phyloP scores from a whole-genome alignment of 176 grass and related monocot species.

The Typha latifolia region DNA sequence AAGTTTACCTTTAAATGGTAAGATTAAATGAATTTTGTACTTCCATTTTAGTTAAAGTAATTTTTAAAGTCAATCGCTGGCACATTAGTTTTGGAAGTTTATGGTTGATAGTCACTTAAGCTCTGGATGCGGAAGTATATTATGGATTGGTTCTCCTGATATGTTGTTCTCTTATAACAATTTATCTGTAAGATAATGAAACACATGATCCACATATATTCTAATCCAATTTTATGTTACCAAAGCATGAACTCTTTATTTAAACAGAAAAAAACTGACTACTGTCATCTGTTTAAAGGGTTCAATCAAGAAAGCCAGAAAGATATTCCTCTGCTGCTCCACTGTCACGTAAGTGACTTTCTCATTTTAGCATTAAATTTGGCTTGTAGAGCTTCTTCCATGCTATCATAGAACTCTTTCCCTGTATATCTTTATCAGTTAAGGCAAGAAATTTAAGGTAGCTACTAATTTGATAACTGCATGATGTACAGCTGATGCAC shows the following conservation, averaged over 20 bases:
- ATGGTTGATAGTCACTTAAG: not conserved
- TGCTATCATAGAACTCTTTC: not conserved
- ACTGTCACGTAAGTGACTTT: slow-evolving; percentile 56
- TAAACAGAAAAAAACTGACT: slow-evolving; percentile 7
- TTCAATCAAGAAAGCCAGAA: slow-evolving; percentile 90
- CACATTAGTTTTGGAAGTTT: not conserved
- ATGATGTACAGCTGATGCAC: slow-evolving; percentile 76
- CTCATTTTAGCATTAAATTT: not conserved
- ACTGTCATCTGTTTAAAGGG: slow-evolving; percentile 44
- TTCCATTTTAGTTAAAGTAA: not conserved
- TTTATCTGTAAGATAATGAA: not conserved
- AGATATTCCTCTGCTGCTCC: slow-evolving; percentile 90
- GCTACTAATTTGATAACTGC: slow-evolving; percentile 24
- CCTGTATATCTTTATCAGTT: not conserved
- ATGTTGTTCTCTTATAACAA: slow-evolving; percentile 1
- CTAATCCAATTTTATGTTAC: not conserved
- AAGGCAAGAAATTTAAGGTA: not conserved
- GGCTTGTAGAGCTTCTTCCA: not conserved
- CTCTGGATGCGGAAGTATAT: too few relatives aligned
- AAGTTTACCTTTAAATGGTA: slow-evolving; percentile 78
- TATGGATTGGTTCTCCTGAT: not conserved
- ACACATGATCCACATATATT: not conserved
- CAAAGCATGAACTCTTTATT: not conserved
- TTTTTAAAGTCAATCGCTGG: not conserved
- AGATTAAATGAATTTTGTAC: too few relatives aligned